phyloP scores from a whole-genome alignment of 1,139 yeast genomes.

The Yarrowia galli region DNA sequence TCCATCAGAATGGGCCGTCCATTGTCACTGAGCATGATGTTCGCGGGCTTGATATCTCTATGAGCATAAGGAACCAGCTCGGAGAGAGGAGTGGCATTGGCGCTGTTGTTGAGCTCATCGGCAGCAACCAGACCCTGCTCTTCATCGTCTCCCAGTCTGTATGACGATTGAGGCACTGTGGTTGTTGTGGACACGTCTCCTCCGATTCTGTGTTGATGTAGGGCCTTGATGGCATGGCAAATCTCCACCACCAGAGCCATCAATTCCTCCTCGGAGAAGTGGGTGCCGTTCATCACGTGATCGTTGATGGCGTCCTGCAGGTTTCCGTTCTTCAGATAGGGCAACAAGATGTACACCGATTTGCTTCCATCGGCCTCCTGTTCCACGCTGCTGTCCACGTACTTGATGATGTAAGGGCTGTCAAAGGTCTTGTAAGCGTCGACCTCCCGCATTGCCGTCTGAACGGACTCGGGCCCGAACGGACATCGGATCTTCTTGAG shows the following conservation, averaged over 20 bases:
- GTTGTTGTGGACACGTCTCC: conserved; percentile 39
- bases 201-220: conserved; percentile 64
- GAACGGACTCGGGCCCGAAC: conserved; percentile 78
- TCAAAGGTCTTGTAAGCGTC: conserved; percentile 75
- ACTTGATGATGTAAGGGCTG: conserved; percentile 70
- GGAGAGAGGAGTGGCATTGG: conserved; percentile 56
- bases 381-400: conserved; percentile 72
- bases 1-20: conserved; percentile 82
- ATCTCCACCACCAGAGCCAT: conserved; percentile 68
- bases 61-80: conserved; percentile 80
- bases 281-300: conserved; percentile 62
- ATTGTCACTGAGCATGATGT: conserved; percentile 77
- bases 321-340: conserved; percentile 74
- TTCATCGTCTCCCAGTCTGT: conserved; percentile 38
- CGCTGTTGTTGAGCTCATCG: conserved; percentile 42
- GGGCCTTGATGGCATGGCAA: conserved; percentile 73
- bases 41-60: conserved; percentile 87
- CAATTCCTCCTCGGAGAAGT: conserved; percentile 68
- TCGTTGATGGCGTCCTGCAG: conserved; percentile 78
- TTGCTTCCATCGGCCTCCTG: conserved; percentile 82
- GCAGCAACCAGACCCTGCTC: conserved; percentile 46
- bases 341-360: conserved; percentile 78
- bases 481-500: conserved; percentile 88
- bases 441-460: conserved; percentile 77
- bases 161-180: background rate